These are phyloP conservation scores for Cornus florida DNA, from an alignment of 148 eudicot species.

Conservation along the genomic window DNA sequence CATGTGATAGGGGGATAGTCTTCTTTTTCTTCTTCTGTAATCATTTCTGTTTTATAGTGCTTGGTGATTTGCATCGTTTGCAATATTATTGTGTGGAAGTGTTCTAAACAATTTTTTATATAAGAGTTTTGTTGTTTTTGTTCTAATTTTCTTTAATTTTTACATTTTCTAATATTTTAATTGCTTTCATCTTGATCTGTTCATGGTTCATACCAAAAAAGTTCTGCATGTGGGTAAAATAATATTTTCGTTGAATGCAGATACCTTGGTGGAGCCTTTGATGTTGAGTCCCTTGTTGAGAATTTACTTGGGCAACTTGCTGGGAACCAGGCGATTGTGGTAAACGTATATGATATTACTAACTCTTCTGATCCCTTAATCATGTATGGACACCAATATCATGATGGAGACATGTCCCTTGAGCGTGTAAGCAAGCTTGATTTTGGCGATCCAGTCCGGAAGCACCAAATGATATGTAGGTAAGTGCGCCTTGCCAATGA, in stretches of 20 bases:
- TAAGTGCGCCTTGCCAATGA: slow-evolving; percentile 20
- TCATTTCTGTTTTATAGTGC: too few relatives aligned
- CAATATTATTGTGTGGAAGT: too few relatives aligned
- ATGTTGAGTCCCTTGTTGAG: slow-evolving; percentile 75
- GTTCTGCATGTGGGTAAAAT: background rate
- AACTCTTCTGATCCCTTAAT: slow-evolving; percentile 59
- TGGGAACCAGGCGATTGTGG: slow-evolving; percentile 55
- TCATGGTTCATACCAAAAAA: too few relatives aligned
- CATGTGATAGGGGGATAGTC: too few relatives aligned
- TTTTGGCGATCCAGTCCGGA: slow-evolving; percentile 74
- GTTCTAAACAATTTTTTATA: too few relatives aligned
- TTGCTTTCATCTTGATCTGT: too few relatives aligned
- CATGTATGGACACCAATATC: slow-evolving; percentile 58
- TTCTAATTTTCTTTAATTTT: too few relatives aligned
- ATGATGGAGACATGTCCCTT: slow-evolving; percentile 53
- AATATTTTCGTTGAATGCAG: slow-evolving; percentile 23
- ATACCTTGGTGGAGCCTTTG: slow-evolving; percentile 77
- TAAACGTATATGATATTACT: slow-evolving; percentile 65
- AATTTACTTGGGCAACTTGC: slow-evolving; percentile 73
- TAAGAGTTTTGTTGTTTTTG: too few relatives aligned
- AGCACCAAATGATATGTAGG: slow-evolving; percentile 72
- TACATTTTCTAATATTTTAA: too few relatives aligned
- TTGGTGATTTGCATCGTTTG: too few relatives aligned
- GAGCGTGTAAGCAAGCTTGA: slow-evolving; percentile 49
- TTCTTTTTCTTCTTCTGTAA: too few relatives aligned